phyloP scores from a whole-genome alignment of 2,329 filamentous ascomycete species.

The Anthostomella pinea region DNA sequence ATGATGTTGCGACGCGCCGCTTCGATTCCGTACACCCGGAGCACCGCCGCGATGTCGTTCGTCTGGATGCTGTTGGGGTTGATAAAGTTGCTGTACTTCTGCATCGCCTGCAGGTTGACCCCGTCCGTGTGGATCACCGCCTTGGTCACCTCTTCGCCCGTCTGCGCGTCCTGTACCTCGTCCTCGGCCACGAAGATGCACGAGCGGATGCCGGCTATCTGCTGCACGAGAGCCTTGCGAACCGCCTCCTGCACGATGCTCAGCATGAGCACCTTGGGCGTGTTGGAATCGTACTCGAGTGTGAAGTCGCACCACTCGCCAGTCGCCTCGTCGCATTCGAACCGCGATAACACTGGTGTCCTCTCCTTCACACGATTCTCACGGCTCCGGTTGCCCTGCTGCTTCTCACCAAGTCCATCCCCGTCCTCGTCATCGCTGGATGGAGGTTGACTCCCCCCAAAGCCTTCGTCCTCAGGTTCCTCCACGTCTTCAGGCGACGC shows the following conservation, averaged over 20 bases:
- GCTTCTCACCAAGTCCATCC: slow-evolving; percentile 30
- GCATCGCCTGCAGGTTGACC: slow-evolving; percentile 88
- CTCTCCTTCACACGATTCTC: slow-evolving; percentile 63
- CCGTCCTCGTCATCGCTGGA: slow-evolving; percentile 40
- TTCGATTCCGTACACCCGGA: slow-evolving; percentile 87
- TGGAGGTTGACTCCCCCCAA: slow-evolving; percentile 47
- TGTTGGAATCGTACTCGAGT: slow-evolving; percentile 75
- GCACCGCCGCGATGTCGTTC: slow-evolving; percentile 87
- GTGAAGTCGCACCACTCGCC: slow-evolving; percentile 78
- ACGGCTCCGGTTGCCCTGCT: slow-evolving; percentile 42
- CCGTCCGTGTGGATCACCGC: slow-evolving; percentile 74
- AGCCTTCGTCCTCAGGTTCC: slow-evolving; percentile 54
- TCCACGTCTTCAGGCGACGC: slow-evolving; percentile 56
- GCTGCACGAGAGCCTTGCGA: slow-evolving; percentile 78
- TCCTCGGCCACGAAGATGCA: slow-evolving; percentile 67
- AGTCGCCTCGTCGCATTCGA: slow-evolving; percentile 72
- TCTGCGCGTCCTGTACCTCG: slow-evolving; percentile 45
- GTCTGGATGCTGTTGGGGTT: slow-evolving; percentile 84
- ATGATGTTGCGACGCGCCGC: slow-evolving; percentile 86
- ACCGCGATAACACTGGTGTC: slow-evolving; percentile 67
- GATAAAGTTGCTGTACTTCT: slow-evolving; percentile 79
- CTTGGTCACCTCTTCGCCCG: slow-evolving; percentile 48
- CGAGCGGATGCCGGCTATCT: slow-evolving; percentile 71
- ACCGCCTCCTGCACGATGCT: slow-evolving; percentile 82
- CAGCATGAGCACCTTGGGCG: slow-evolving; percentile 90